These are phyloP conservation scores for Rhodomyrtus psidioides DNA, from an alignment of 441 rosid genomes.

Conservation along the genomic window DNA sequence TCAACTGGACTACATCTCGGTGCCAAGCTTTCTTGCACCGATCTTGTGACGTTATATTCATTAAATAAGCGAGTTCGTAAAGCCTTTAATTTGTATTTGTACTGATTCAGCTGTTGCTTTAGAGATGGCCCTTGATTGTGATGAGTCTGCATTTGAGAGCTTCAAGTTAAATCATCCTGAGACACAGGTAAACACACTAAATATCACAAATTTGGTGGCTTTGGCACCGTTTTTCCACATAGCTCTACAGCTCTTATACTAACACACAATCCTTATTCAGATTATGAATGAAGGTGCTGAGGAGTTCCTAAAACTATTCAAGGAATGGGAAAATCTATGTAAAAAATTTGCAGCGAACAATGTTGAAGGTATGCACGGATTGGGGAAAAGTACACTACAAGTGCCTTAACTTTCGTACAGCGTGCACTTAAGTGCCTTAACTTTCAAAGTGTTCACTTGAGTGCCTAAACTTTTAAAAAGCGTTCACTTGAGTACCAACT, in stretches of 20 bases:
- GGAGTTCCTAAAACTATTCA: conserved; percentile 69
- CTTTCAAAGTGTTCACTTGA: no score
- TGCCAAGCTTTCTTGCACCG: conserved; percentile 55
- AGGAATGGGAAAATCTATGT: conserved; percentile 76
- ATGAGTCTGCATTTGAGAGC: conserved; percentile 72
- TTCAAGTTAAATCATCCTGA: conserved; percentile 79
- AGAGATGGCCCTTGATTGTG: conserved; percentile 84
- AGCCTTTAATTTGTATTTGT: background rate
- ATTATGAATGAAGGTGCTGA: conserved; percentile 86
- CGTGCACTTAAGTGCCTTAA: no score
- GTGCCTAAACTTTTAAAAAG: no score
- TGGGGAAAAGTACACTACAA: no score
- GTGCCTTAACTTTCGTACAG: no score
- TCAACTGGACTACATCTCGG: conserved; percentile 87
- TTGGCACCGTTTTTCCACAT: no score
- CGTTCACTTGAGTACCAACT: no score
- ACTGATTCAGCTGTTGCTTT: conserved; percentile 17
- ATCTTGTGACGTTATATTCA: conserved; percentile 63
- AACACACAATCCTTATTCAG: conserved; percentile 27
- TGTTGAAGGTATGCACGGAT: conserved; percentile 10
- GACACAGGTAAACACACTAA: conserved; percentile 40
- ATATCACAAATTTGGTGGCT: background rate
- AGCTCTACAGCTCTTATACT: background rate
- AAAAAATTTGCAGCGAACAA: conserved; percentile 34
- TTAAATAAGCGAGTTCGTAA: conserved; percentile 7